phyloP scores from a whole-genome alignment of 2,329 filamentous ascomycete species.

The Fusarium nelsonii region DNA sequence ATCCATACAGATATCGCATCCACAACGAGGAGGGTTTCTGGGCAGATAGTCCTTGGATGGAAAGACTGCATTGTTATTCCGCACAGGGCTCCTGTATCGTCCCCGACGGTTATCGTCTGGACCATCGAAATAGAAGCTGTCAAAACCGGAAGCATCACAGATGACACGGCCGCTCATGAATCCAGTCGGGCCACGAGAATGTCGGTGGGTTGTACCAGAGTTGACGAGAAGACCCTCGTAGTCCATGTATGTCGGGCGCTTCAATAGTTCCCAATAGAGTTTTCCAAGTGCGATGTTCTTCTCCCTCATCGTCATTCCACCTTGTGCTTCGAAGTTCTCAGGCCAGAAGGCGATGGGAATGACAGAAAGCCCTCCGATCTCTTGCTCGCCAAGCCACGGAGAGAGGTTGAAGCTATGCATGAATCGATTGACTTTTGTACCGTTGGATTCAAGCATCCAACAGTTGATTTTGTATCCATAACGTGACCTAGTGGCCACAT shows the following conservation, averaged over 20 bases:
- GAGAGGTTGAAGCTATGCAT: slow-evolving; percentile 55
- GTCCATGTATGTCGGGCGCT: slow-evolving; percentile 60
- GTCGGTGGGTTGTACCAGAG: slow-evolving; percentile 43
- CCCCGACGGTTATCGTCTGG: slow-evolving; percentile 43
- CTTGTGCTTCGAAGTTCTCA: slow-evolving; percentile 52
- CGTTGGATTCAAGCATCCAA: slow-evolving; percentile 58
- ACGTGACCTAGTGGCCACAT: slow-evolving; percentile 6
- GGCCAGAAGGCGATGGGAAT: slow-evolving; percentile 60
- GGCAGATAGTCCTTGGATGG: slow-evolving; percentile 55
- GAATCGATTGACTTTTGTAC: slow-evolving; percentile 53
- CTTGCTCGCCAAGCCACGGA: slow-evolving; percentile 59
- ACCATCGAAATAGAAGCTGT: slow-evolving; percentile 50
- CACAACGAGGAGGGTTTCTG: slow-evolving; percentile 56
- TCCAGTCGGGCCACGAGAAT: slow-evolving; percentile 50
- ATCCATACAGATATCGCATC: slow-evolving; percentile 55
- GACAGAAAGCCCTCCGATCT: slow-evolving; percentile 56
- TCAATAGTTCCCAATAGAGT: slow-evolving; percentile 62
- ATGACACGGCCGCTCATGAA: slow-evolving; percentile 59
- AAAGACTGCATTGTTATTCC: slow-evolving; percentile 22
- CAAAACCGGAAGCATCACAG: slow-evolving; percentile 58
- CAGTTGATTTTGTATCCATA: slow-evolving; percentile 52
- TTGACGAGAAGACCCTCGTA: slow-evolving; percentile 59
- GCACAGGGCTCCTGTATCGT: slow-evolving; percentile 24
- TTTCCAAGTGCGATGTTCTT: slow-evolving; percentile 58
- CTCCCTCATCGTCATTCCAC: slow-evolving; percentile 51